These are phyloP conservation scores for Nakaseomyces kungkrabaensis DNA, from an alignment of 1,139 yeast species.

Conservation along the genomic window DNA sequence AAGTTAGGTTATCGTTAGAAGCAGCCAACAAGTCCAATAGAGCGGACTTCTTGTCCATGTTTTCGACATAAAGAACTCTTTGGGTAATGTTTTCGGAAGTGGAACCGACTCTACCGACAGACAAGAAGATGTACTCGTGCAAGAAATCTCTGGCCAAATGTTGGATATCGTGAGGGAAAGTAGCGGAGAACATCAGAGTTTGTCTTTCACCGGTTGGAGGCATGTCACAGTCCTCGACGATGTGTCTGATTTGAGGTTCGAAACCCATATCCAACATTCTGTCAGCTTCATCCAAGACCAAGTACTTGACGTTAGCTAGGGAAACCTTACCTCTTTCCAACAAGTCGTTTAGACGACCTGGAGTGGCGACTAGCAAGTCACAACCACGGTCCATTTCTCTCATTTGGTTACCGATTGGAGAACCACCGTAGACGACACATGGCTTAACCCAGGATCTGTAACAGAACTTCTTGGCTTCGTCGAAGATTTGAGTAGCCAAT, in stretches of 20 bases:
- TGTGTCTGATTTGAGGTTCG: conserved; percentile 98
- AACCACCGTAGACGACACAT: conserved; percentile 97
- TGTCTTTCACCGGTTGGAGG: conserved; percentile 86
- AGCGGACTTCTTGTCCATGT: conserved; percentile 86
- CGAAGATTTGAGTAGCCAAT: conserved; percentile 91
- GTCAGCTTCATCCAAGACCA: conserved; percentile 97
- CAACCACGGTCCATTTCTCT: conserved; percentile 90
- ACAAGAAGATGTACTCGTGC: conserved; percentile 87
- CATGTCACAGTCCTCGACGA: conserved; percentile 97
- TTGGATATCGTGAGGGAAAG: conserved; percentile 97
- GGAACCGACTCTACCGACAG: conserved; percentile 98
- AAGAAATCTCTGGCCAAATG: conserved; percentile 94
- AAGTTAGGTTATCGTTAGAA: conserved; percentile 66
- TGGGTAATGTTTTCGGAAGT: conserved; percentile 97
- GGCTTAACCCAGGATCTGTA: conserved; percentile 99
- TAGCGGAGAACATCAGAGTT: conserved; percentile 96
- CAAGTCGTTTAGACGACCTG: conserved; percentile 96
- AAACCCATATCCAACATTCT: conserved; percentile 99
- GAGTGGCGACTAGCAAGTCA: conserved; percentile 93
- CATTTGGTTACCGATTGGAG: conserved; percentile 81
- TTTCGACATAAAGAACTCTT: conserved; percentile 86
- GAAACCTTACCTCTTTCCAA: conserved; percentile 92
- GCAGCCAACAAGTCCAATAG: conserved; percentile 79
- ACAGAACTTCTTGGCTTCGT: conserved; percentile 89
- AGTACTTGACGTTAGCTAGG: conserved; percentile 77